Conservation (phyloP, 2,329 filamentous ascomycete species). For the Volutella citrinella region DNA sequence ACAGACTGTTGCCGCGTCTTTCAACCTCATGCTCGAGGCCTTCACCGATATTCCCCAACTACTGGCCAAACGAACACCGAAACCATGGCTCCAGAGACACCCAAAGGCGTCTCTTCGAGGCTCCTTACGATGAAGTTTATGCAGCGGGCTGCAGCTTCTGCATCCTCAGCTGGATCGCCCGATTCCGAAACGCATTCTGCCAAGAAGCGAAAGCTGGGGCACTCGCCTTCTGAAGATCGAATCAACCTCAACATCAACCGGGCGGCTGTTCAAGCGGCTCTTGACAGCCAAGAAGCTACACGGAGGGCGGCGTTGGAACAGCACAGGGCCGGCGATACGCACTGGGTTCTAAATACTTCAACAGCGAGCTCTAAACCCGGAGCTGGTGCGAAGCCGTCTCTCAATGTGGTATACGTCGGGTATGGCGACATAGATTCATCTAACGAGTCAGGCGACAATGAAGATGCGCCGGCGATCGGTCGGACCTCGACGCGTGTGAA, state of each 20-base stretch:
- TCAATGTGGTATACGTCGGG: constrained; percentile 59
- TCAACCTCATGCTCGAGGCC: no score
- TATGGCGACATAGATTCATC: constrained; percentile 49
- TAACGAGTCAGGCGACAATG: constrained; percentile 33
- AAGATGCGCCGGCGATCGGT: constrained; percentile 31
- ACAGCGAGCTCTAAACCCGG: constrained; percentile 21
- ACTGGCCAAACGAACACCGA: background rate
- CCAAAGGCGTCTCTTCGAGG: constrained; percentile 76
- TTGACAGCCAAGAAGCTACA: constrained; percentile 65
- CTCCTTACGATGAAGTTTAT: constrained; percentile 97
- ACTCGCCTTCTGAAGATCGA: constrained; percentile 35
- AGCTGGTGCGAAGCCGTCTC: constrained; percentile 33
- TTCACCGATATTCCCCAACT: background rate
- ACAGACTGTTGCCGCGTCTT: no score
- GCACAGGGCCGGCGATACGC: constrained; percentile 63
- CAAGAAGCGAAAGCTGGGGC: constrained; percentile 60
- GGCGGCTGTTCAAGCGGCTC: constrained; percentile 58
- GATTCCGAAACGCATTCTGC: constrained; percentile 49
- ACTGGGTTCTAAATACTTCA: constrained; percentile 67
- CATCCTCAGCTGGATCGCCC: constrained; percentile 42
- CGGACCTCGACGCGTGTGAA: constrained; percentile 35
- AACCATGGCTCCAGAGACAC: constrained; percentile 48
- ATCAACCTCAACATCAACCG: constrained; percentile 47
- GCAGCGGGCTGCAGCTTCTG: constrained; percentile 76
- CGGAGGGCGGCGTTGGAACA: constrained; percentile 59